Evolutionary conservation across 179 eudicot genomes (phyloP).

Genomic region (Silene noctiflora): DNA sequence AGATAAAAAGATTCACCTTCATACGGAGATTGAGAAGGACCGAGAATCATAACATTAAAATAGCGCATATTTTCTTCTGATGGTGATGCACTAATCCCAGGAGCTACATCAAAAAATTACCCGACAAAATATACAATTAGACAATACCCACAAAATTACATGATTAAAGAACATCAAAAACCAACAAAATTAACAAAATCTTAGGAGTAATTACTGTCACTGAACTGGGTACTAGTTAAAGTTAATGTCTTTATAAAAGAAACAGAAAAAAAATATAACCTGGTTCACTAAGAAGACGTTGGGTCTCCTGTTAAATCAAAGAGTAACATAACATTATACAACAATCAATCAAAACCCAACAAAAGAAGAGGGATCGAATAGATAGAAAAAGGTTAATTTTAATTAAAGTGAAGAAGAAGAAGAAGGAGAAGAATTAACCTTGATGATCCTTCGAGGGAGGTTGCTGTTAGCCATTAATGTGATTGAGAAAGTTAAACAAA

Average conservation of each 20-base stretch:
- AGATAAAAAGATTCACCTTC: slow-evolving; percentile 52
- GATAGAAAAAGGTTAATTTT: slow-evolving; percentile 16
- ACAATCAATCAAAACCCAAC: neutral
- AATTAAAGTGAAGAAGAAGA: neutral
- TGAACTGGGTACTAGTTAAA: neutral
- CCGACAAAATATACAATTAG: neutral
- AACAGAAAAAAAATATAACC: slow-evolving; percentile 27
- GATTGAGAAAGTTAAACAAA: neutral
- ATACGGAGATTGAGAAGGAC: slow-evolving; percentile 95
- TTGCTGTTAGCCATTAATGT: slow-evolving; percentile 73
- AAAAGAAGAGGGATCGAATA: neutral
- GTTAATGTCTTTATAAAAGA: neutral
- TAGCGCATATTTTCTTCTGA: slow-evolving; percentile 97
- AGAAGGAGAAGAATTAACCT: slow-evolving; percentile 48
- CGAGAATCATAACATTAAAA: slow-evolving; percentile 94
- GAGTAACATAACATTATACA: neutral
- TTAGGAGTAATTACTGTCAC: neutral
- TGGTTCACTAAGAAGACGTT: slow-evolving; percentile 93
- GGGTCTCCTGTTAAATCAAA: slow-evolving; percentile 63
- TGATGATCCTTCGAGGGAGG: slow-evolving; percentile 90
- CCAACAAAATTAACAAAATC: neutral
- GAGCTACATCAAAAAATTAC: slow-evolving; percentile 53
- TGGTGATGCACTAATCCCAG: slow-evolving; percentile 97
- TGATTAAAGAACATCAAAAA: neutral
- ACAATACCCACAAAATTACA: neutral